A percentile compares a stretch with the other conserved stretches of the same genome.
Evolutionary conservation across 2,329 filamentous ascomycete species (phyloP).

Genomic region (Xylariaceae sp.): DNA sequence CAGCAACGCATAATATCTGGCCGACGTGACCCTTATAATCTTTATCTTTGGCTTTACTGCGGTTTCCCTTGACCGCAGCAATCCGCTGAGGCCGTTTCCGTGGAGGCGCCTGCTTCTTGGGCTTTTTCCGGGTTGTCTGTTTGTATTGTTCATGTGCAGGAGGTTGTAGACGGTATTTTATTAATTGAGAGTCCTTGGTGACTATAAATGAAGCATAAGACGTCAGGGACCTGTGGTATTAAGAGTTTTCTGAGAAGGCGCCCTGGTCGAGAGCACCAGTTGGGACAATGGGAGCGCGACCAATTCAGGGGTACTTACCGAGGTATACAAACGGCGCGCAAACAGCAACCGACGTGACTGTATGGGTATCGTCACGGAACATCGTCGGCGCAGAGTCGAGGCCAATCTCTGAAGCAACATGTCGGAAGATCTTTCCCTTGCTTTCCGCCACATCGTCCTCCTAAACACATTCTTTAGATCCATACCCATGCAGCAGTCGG

Average conservation of each 20-base stretch:
- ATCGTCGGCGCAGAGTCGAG: constrained; percentile 62
- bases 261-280: neutral
- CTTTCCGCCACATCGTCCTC: constrained; percentile 86
- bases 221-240: neutral
- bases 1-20: constrained; percentile 76
- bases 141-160: constrained; percentile 55
- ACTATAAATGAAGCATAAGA: constrained; percentile 7
- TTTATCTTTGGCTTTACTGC: constrained; percentile 55
- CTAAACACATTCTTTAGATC: constrained; percentile 15
- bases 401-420: constrained; percentile 67
- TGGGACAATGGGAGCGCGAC: neutral
- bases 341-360: constrained; percentile 74
- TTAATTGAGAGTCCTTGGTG: constrained; percentile 31
- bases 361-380: constrained; percentile 72
- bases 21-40: constrained; percentile 72
- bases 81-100: constrained; percentile 59
- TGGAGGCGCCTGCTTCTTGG: constrained; percentile 54
- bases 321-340: constrained; percentile 74
- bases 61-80: constrained; percentile 57
- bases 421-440: constrained; percentile 83
- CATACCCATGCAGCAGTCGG: neutral
- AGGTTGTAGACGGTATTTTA: constrained; percentile 83
- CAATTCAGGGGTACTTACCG: constrained; percentile 28
- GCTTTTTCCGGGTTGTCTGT: constrained; percentile 54
- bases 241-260: neutral